Evolutionary conservation across 345 rosid genomes (phyloP).

Genomic region (Citropsis articulata): DNA sequence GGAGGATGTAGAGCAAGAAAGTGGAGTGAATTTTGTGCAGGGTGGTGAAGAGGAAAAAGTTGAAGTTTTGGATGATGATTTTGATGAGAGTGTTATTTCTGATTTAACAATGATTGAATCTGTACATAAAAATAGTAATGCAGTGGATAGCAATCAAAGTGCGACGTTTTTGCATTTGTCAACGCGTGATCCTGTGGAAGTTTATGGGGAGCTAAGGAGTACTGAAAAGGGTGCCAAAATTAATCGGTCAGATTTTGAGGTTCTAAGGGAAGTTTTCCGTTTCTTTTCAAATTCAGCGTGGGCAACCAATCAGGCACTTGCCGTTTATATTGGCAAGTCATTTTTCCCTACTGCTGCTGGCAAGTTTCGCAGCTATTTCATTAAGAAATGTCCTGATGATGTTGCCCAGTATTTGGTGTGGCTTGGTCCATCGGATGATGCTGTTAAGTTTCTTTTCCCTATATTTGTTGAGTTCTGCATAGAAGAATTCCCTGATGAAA

Average conservation of each 20-base stretch:
- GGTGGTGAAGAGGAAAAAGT: conserved; percentile 8
- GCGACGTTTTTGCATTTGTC: conserved; percentile 21
- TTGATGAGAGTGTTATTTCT: conserved; percentile 7
- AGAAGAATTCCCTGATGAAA: conserved; percentile 72
- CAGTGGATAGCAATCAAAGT: conserved; percentile 5
- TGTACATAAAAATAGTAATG: conserved; percentile 12
- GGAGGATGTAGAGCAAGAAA: conserved; percentile 5
- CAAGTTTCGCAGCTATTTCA: conserved; percentile 51
- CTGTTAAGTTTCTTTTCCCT: conserved; percentile 78
- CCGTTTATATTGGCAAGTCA: conserved; percentile 71
- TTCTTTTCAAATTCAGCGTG: conserved; percentile 61
- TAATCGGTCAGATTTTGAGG: conserved; percentile 38
- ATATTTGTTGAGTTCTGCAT: conserved; percentile 82
- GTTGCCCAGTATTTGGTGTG: conserved; percentile 46
- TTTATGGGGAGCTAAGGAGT: conserved; percentile 52
- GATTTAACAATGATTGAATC: conserved; percentile 15
- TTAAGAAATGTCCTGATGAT: conserved; percentile 45
- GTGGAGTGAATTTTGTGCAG: conserved; percentile 18
- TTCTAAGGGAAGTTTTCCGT: conserved; percentile 45
- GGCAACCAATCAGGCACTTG: conserved; percentile 90
- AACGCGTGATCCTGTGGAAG: conserved; percentile 47
- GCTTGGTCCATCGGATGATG: conserved; percentile 63
- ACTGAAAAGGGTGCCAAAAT: conserved; percentile 37
- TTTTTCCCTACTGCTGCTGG: conserved; percentile 75
- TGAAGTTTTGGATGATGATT: conserved; percentile 10